Percentiles rank a stretch among this genome's conserved stretches.
Conservation (phyloP, 2,329 filamentous ascomycete species). For the Pseudopithomyces chartarum region DNA sequence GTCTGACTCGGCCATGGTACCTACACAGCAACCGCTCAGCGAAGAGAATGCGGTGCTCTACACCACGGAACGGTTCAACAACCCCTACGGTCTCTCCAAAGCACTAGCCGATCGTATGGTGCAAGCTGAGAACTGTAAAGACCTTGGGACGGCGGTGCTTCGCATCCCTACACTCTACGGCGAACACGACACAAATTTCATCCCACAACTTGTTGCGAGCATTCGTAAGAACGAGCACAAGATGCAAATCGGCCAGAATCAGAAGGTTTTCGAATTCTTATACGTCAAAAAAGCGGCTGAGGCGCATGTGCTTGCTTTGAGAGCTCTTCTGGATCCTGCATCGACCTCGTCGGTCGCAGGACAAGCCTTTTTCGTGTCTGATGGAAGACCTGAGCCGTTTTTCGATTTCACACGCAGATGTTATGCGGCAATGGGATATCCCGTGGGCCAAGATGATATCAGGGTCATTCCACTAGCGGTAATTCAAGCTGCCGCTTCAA, state of each 20-base stretch:
- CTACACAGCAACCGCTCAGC: constrained; percentile 7
- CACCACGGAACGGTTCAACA: constrained; percentile 5
- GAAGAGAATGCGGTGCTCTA: constrained; percentile 20
- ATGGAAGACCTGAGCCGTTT: constrained; percentile 49
- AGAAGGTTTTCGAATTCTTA: constrained; percentile 55
- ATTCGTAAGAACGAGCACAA: constrained; percentile 50
- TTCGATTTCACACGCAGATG: constrained; percentile 49
- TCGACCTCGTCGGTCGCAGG: constrained; percentile 46
- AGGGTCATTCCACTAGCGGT: constrained; percentile 45
- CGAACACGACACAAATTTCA: constrained; percentile 46
- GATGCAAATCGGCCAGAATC: constrained; percentile 52
- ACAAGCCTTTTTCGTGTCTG: constrained; percentile 53
- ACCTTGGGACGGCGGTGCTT: constrained; percentile 50
- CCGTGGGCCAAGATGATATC: constrained; percentile 37
- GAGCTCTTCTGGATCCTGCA: constrained; percentile 47
- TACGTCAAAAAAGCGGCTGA: constrained; percentile 53
- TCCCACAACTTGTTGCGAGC: constrained; percentile 43
- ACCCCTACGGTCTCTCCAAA: constrained; percentile 25
- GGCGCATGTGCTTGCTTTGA: constrained; percentile 53
- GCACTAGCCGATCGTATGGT: constrained; percentile 22
- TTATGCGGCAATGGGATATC: constrained; percentile 43
- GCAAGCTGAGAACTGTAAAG: constrained; percentile 26
- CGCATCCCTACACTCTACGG: constrained; percentile 53
- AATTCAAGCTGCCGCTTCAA: constrained; percentile 40
- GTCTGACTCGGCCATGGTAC: constrained; percentile 16